These are phyloP conservation scores for Stephanodiscus triporus DNA, from an alignment of 108 stramenopile genomes.

Conservation along the genomic window DNA sequence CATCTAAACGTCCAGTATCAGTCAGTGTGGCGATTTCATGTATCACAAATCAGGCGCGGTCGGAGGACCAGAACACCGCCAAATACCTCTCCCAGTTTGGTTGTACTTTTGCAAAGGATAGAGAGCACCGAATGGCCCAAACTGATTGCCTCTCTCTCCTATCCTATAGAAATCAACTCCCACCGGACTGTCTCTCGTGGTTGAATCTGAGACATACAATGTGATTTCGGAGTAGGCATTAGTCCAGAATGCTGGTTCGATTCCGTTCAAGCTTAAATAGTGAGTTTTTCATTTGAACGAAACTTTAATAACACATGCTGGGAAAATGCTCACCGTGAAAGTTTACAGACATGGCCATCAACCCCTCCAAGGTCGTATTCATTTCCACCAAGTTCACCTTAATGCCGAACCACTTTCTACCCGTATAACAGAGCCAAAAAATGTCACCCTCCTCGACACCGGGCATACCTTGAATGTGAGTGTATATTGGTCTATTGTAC, in stretches of 20 bases:
- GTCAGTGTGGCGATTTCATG: no score
- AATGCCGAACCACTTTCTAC: background rate
- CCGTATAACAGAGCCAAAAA: background rate
- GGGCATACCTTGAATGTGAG: background rate
- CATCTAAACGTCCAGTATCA: no score
- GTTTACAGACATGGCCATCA: background rate
- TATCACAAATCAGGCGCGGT: no score
- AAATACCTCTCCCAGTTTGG: no score
- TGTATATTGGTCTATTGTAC: conserved; percentile 5
- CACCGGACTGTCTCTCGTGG: background rate
- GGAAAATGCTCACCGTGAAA: background rate
- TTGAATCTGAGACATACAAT: background rate
- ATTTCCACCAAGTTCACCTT: background rate
- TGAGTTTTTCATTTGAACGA: background rate
- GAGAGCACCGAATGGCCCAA: conserved; percentile 1
- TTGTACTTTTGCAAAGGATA: conserved; percentile 8
- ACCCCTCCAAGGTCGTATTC: background rate
- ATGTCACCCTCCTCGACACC: background rate
- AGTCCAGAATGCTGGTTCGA: conserved; percentile 1
- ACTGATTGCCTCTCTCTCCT: conserved; percentile 1
- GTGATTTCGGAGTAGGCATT: background rate
- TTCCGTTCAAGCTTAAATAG: background rate
- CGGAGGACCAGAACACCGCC: no score
- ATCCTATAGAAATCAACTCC: conserved; percentile 9
- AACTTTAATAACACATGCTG: background rate